Conservation (phyloP, 2,329 filamentous ascomycete genomes). For the Neofusicoccum kwambonambiense region DNA sequence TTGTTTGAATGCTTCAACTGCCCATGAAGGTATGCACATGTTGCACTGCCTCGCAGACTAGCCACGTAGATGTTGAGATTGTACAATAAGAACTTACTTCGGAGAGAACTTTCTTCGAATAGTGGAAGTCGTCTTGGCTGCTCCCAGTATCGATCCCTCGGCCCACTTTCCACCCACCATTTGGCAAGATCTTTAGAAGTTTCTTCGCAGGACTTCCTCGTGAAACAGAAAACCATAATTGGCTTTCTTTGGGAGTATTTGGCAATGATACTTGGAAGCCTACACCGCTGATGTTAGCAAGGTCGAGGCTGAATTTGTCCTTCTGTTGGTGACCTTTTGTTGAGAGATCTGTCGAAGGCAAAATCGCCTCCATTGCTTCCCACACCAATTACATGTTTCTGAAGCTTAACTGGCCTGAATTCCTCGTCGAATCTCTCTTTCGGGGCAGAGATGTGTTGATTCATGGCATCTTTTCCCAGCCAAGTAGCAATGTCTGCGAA, state of each 20-base stretch:
- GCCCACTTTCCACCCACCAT: constrained; percentile 58
- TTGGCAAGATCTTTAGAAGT: constrained; percentile 68
- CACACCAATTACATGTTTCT: constrained; percentile 76
- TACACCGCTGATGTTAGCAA: constrained; percentile 30
- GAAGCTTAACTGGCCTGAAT: constrained; percentile 73
- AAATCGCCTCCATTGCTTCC: constrained; percentile 66
- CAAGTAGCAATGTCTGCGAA: constrained; percentile 76
- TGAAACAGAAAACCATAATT: constrained; percentile 81
- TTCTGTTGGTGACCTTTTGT: constrained; percentile 47
- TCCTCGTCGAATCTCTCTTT: constrained; percentile 74
- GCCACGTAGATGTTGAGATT: too few species aligned
- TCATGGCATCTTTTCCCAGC: constrained; percentile 66
- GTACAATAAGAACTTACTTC: constrained; percentile 40
- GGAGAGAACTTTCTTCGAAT: constrained; percentile 61
- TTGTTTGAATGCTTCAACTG: too few species aligned
- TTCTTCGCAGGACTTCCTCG: constrained; percentile 65
- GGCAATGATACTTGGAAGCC: constrained; percentile 64
- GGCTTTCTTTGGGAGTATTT: constrained; percentile 70
- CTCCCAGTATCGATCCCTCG: constrained; percentile 62
- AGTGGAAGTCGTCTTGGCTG: constrained; percentile 52
- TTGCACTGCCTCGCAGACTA: too few species aligned
- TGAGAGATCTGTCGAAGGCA: constrained; percentile 69
- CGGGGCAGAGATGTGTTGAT: constrained; percentile 62
- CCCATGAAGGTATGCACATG: too few species aligned
- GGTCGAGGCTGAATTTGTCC: too few species aligned